These are phyloP conservation scores for Tulasnella sp. DNA, from an alignment of 768 basidiomycete species.

Conservation along the genomic window DNA sequence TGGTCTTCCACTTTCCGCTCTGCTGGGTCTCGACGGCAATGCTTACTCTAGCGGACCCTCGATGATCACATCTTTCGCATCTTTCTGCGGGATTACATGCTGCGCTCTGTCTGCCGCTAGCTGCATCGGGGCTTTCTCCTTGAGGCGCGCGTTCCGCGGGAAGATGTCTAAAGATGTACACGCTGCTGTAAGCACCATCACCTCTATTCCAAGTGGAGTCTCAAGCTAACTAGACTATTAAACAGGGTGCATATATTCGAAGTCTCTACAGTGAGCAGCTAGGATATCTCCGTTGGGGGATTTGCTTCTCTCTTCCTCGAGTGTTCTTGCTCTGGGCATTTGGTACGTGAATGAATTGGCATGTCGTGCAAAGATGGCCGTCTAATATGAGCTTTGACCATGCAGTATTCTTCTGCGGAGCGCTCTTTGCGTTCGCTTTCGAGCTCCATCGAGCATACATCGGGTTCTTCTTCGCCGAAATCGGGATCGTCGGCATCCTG, in stretches of 20 bases:
- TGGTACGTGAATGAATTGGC: background rate
- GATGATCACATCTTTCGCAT: background rate
- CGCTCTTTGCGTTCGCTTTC: background rate
- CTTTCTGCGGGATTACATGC: background rate
- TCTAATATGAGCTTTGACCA: background rate
- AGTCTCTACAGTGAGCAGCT: background rate
- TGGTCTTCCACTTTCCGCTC: background rate
- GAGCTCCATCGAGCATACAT: background rate
- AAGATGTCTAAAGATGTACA: background rate
- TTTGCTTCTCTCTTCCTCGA: slow-evolving; percentile 9
- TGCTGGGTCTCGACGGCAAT: background rate
- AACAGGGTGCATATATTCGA: background rate
- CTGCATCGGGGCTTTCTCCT: background rate
- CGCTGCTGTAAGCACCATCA: background rate
- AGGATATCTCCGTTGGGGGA: background rate
- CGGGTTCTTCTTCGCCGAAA: background rate
- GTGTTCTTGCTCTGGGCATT: slow-evolving; percentile 11
- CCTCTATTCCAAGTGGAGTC: no score
- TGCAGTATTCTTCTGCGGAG: slow-evolving; percentile 13
- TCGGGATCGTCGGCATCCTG: background rate
- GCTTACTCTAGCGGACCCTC: background rate
- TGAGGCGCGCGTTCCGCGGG: slow-evolving; percentile 16
- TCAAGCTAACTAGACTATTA: background rate
- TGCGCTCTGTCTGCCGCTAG: background rate
- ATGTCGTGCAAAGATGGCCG: background rate